Conservation (phyloP, 2,329 filamentous ascomycete genomes). For the Macrophomina phaseolina region DNA sequence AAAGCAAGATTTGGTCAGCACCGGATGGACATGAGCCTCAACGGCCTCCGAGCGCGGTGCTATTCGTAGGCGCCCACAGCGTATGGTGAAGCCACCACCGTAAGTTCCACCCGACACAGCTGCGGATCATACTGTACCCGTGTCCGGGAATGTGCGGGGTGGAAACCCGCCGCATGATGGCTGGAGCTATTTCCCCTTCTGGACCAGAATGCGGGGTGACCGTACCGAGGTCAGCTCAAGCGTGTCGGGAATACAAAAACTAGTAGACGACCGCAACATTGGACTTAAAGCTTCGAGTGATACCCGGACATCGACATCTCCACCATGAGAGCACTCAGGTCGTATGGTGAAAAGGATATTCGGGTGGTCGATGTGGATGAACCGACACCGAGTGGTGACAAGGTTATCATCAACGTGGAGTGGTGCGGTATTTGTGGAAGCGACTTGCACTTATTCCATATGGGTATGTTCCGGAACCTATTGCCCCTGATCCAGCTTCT, state of each 20-base stretch:
- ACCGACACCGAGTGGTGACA: slow-evolving; percentile 34
- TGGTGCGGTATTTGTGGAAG: slow-evolving; percentile 42
- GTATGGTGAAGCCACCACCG: not conserved
- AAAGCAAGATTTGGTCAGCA: too few species aligned
- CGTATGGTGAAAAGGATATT: slow-evolving; percentile 36
- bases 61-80: too few species aligned
- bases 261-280: too few species aligned
- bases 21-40: too few species aligned
- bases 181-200: not conserved
- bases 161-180: not conserved
- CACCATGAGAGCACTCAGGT: slow-evolving; percentile 42
- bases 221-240: not conserved
- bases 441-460: slow-evolving; percentile 39
- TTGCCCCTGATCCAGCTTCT: too few species aligned
- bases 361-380: slow-evolving; percentile 36
- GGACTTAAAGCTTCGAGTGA: too few species aligned
- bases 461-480: slow-evolving; percentile 30
- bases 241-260: not conserved
- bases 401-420: slow-evolving; percentile 38
- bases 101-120: not conserved
- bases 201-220: not conserved
- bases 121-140: not conserved
- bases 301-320: not conserved
- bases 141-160: not conserved
- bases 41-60: too few species aligned